These are phyloP conservation scores for Boletus bicolor DNA, from an alignment of 768 basidiomycete genomes.

Conservation along the genomic window DNA sequence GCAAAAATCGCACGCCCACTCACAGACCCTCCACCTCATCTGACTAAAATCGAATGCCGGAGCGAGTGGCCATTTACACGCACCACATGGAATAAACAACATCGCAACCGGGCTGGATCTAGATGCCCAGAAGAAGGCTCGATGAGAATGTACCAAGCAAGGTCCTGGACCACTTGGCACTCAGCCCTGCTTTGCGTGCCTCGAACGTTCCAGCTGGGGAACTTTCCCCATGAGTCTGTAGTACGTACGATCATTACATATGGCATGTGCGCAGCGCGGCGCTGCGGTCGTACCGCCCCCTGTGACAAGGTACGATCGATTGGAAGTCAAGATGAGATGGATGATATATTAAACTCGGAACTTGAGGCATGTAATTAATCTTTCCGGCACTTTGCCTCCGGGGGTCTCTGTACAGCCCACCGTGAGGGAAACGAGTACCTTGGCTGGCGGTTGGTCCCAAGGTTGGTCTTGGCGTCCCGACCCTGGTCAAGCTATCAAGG, in stretches of 20 bases:
- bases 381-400: too few species aligned
- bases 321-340: neutral
- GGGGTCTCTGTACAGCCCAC: neutral
- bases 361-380: too few species aligned
- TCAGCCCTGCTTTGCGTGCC: neutral
- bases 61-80: neutral
- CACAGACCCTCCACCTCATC: neutral
- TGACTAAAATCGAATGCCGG: neutral
- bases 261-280: neutral
- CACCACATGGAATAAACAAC: neutral
- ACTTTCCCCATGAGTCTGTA: neutral
- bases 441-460: neutral
- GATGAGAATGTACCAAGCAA: neutral
- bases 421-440: neutral
- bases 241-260: neutral
- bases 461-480: neutral
- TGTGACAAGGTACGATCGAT: neutral
- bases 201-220: neutral
- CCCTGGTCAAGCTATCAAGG: neutral
- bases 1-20: neutral
- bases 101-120: neutral
- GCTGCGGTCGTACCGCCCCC: neutral
- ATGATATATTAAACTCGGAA: too few species aligned
- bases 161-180: too few species aligned
- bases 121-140: neutral